Evolutionary conservation across 139 green algal species (phyloP), one percentile per base, ranked within the genome.

Genomic region (Zygnema cylindricum): DNA sequence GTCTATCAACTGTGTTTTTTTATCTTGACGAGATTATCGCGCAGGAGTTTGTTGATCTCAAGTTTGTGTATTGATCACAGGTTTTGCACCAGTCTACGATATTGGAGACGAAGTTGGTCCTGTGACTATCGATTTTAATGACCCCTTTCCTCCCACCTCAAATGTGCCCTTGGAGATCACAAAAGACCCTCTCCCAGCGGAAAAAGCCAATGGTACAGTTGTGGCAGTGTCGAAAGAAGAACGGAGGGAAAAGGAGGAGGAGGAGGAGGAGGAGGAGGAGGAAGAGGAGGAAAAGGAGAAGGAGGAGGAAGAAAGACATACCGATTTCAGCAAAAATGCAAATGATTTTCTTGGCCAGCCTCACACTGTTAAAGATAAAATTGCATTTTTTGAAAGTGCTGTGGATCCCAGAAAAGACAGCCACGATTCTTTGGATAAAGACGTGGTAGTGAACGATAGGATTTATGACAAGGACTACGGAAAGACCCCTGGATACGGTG

Each of bases 201-300:
- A 83, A 43, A 30, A 73, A 73, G 57, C 30, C 57, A 30, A 73
- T 25, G 57, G 30, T 73, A 25, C 57, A 73, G 57, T 30, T 35
- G 76, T 35, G 76, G 76, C 38, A 43, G 32, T 73, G 76, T n/a
- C 38, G 76, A 83, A 40, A 43, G 38, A 43, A 7, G 76, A 23
- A 30, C 3, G 63, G 76, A 42, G 30, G 32, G 76, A 36, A 43
- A 1, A 40, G 30, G 76, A 83, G 25, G 76, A 83, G 76, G 76
- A 78, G 30, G 76, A 83, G 76, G 76, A 83, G 76, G 76, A 82
- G 25, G 76, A 82, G 76, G 76, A 82, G 76, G n/a, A n/a, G n/a
- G 1, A 77, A 77, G 69, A 1, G 69, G 71, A 78, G 71, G 71
- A 78, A 25, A 21, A 38, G 0, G 25, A n/a, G n/a, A n/a, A n/a